Percentiles rank a stretch among this genome's conserved stretches.
Conservation (phyloP, 176 grass and related monocot species). For the Pontederia crassipes region DNA sequence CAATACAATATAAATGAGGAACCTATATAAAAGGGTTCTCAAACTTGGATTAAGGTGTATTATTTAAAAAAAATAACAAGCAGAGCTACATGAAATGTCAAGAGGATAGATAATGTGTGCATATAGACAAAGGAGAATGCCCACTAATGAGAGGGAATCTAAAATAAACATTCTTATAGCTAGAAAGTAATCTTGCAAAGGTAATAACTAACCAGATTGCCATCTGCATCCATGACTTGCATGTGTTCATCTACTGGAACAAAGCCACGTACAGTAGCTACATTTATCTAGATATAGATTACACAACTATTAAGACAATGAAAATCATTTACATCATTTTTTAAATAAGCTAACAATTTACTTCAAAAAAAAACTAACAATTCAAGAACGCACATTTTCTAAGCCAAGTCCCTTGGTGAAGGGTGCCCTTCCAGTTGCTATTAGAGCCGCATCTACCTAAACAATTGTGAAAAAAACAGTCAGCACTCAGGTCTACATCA, state of each 20-base stretch:
- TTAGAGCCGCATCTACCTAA: conserved; percentile 92
- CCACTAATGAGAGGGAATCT: no score
- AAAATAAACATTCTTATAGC: no score
- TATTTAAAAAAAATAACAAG: background rate
- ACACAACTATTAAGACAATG: conserved; percentile 10
- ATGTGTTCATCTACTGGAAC: conserved; percentile 92
- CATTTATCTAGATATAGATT: conserved; percentile 50
- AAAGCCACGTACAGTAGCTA: conserved; percentile 79
- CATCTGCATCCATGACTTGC: conserved; percentile 69
- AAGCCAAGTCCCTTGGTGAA: conserved; percentile 94
- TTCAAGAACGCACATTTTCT: conserved; percentile 64
- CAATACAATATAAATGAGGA: conserved; percentile 89
- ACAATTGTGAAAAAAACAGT: no score
- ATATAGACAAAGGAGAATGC: no score
- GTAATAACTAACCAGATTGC: conserved; percentile 52
- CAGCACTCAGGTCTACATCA: no score
- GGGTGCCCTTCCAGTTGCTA: conserved; percentile 93
- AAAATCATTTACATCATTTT: conserved; percentile 11
- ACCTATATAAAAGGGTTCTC: conserved; percentile 29
- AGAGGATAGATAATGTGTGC: no score
- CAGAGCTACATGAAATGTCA: no score
- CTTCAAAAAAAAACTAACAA: conserved; percentile 7
- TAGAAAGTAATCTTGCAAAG: background rate
- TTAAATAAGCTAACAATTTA: conserved; percentile 5
- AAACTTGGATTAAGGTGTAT: conserved; percentile 3